Conservation (phyloP, 345 rosid genomes). For the Brassica juncea region DNA sequence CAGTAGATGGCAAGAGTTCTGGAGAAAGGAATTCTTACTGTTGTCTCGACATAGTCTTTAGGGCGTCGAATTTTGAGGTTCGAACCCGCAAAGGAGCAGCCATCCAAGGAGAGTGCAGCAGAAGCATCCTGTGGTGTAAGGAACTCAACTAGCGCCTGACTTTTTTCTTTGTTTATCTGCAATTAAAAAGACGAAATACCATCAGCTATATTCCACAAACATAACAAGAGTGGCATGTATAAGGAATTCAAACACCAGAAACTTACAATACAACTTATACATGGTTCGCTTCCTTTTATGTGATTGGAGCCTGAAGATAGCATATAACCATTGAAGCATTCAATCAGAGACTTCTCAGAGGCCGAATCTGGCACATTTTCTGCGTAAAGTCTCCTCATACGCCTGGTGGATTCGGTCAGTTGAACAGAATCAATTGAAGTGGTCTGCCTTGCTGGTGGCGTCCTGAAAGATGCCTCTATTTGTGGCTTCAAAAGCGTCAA, state of each 20-base stretch:
- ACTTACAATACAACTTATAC: constrained; percentile 92
- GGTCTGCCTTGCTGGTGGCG: constrained; percentile 42
- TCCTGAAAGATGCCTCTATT: constrained; percentile 43
- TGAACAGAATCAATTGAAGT: constrained; percentile 67
- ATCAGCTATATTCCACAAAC: constrained; percentile 25
- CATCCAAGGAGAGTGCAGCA: constrained; percentile 83
- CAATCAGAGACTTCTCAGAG: constrained; percentile 77
- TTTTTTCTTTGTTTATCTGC: constrained; percentile 82
- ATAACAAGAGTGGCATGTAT: constrained; percentile 24
- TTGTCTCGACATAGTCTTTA: constrained; percentile 75
- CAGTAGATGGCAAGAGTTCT: constrained; percentile 25
- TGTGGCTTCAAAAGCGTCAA: constrained; percentile 47
- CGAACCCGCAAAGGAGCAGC: constrained; percentile 62
- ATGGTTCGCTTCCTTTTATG: constrained; percentile 70
- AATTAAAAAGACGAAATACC: constrained; percentile 26
- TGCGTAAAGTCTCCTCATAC: constrained; percentile 82
- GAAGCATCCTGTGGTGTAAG: constrained; percentile 96
- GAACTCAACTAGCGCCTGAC: constrained; percentile 89
- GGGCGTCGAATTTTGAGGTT: constrained; percentile 81
- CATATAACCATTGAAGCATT: constrained; percentile 63
- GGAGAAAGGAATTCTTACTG: constrained; percentile 57
- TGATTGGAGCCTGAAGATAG: constrained; percentile 67
- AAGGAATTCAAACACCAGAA: constrained; percentile 29
- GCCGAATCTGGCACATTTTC: constrained; percentile 80
- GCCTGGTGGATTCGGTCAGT: constrained; percentile 83